phyloP scores from a whole-genome alignment of 495 filamentous ascomycete genomes.

The Penicillium parvum region DNA sequence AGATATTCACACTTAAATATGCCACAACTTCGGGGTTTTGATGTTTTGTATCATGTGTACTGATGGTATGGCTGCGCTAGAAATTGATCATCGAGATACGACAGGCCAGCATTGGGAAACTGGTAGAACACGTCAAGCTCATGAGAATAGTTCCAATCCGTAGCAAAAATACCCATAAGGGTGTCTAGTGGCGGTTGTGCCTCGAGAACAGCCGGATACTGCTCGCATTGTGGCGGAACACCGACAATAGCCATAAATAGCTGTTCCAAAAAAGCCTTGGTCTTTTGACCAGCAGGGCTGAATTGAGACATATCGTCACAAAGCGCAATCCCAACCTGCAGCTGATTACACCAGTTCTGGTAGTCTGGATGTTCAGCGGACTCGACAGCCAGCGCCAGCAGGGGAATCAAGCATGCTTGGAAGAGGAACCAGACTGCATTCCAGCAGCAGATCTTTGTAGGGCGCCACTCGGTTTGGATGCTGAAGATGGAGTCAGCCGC shows the following conservation, averaged over 20 bases:
- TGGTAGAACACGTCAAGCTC: not conserved
- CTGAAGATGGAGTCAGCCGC: conserved; percentile 62
- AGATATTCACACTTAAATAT: too few species aligned
- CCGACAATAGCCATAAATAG: conserved; percentile 3
- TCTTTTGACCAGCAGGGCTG: conserved; percentile 6
- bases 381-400: conserved; percentile 7
- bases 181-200: not conserved
- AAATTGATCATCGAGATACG: conserved; percentile 4
- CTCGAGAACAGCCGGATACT: not conserved
- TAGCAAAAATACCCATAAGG: conserved; percentile 4
- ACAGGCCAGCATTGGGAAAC: not conserved
- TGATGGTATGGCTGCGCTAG: not conserved
- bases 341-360: conserved; percentile 8
- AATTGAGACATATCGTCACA: conserved; percentile 10
- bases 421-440: conserved; percentile 69
- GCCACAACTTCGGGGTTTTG: too few species aligned
- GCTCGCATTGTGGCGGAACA: not conserved
- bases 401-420: conserved; percentile 64
- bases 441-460: conserved; percentile 66
- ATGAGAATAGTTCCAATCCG: conserved; percentile 6
- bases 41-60: conserved; percentile 1
- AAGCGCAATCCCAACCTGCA: conserved; percentile 5
- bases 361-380: conserved; percentile 1
- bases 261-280: conserved; percentile 3
- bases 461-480: conserved; percentile 51